These are phyloP conservation scores for Penicillium sp. DNA, from an alignment of 2,329 filamentous ascomycete genomes.

Conservation along the genomic window DNA sequence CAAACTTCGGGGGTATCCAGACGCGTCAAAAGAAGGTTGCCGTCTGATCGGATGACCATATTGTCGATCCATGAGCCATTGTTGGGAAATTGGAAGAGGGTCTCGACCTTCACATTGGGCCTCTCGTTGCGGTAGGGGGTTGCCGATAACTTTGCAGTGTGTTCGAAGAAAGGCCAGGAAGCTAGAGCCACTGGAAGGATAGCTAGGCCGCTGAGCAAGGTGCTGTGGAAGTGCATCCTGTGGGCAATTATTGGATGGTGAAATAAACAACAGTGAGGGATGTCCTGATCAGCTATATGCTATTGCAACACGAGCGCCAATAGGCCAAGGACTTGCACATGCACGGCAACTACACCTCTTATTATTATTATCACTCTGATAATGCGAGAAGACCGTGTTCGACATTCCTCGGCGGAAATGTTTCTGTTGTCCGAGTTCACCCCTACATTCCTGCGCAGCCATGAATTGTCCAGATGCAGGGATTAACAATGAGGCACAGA, in stretches of 20 bases:
- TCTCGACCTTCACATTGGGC: constrained; percentile 16
- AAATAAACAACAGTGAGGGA: neutral
- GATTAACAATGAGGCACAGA: neutral
- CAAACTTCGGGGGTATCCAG: constrained; percentile 22
- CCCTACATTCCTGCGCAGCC: neutral
- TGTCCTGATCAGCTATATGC: neutral
- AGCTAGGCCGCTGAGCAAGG: constrained; percentile 7
- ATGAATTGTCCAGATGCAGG: neutral
- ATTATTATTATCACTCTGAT: neutral
- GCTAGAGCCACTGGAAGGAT: constrained; percentile 10
- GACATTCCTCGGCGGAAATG: neutral
- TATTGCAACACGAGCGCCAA: neutral
- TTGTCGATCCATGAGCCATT: constrained; percentile 25
- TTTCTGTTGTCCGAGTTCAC: neutral
- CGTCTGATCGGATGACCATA: constrained; percentile 16
- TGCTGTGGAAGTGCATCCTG: constrained; percentile 9
- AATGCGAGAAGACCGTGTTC: neutral
- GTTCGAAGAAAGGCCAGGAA: constrained; percentile 1
- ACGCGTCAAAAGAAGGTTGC: constrained; percentile 19
- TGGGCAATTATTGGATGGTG: neutral
- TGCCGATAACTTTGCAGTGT: neutral
- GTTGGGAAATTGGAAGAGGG: constrained; percentile 21
- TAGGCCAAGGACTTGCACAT: neutral
- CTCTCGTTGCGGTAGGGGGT: constrained; percentile 8
- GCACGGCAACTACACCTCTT: neutral